A percentile compares a stretch with the other conserved stretches of the same genome.
Evolutionary conservation across 768 basidiomycete genomes (phyloP).

Genomic region (Lactarius psammicola): DNA sequence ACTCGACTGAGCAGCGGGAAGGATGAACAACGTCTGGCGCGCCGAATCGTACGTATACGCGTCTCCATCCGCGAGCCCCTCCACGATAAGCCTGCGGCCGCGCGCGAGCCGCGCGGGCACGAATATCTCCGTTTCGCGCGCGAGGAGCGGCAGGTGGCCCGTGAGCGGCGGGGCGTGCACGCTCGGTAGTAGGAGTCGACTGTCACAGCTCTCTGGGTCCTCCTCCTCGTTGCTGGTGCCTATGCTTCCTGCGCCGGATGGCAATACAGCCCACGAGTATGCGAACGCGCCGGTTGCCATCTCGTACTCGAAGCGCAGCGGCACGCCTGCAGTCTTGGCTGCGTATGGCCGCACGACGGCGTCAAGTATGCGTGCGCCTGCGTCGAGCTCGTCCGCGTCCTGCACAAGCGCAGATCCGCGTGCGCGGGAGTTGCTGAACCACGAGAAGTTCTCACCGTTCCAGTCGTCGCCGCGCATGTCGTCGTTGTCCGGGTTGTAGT

Average conservation of each 20-base stretch:
- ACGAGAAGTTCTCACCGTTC: conserved; percentile 98
- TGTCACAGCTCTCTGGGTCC: neutral
- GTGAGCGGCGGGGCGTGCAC: conserved; percentile 42
- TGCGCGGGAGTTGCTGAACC: conserved; percentile 71
- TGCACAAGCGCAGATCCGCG: conserved; percentile 52
- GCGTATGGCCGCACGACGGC: conserved; percentile 89
- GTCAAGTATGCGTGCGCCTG: conserved; percentile 74
- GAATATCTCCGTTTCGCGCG: conserved; percentile 82
- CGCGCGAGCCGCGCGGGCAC: conserved; percentile 62
- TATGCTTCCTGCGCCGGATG: too few relatives aligned
- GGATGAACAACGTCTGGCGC: conserved; percentile 74
- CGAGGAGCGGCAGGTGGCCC: conserved; percentile 42
- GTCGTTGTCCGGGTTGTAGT: conserved; percentile 86
- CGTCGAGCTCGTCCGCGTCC: conserved; percentile 68
- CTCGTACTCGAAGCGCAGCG: conserved; percentile 71
- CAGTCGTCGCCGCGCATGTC: conserved; percentile 81
- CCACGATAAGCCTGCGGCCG: conserved; percentile 55
- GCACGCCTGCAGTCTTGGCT: conserved; percentile 85
- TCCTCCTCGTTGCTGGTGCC: too few relatives aligned
- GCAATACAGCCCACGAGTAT: conserved; percentile 60
- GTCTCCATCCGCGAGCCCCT: conserved; percentile 53
- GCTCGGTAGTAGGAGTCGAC: conserved; percentile 24
- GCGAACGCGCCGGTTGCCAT: conserved; percentile 66
- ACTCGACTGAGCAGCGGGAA: conserved; percentile 40
- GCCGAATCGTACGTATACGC: conserved; percentile 57